Conservation (phyloP, 2,329 filamentous ascomycete species). For the Fusarium goolgardi region DNA sequence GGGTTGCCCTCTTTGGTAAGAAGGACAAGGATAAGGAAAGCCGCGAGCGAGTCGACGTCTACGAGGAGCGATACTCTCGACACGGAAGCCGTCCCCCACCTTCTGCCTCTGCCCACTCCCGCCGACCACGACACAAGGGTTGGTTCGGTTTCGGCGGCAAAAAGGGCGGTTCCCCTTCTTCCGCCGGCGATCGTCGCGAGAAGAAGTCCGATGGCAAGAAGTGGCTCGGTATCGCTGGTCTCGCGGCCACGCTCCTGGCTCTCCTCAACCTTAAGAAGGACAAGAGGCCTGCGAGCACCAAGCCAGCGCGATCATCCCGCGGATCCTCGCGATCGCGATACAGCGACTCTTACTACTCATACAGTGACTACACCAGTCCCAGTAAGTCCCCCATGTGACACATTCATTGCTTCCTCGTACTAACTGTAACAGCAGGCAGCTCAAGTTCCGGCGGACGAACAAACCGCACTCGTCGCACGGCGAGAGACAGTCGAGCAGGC, state of each 20-base stretch:
- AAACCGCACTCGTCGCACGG: conserved; percentile 50
- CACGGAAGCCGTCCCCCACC: conserved; percentile 55
- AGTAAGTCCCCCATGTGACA: conserved; percentile 58
- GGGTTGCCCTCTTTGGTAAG: conserved; percentile 72
- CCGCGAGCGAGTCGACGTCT: conserved; percentile 67
- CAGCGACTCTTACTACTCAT: conserved; percentile 66
- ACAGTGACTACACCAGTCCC: conserved; percentile 61
- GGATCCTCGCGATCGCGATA: conserved; percentile 61
- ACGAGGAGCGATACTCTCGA: conserved; percentile 71
- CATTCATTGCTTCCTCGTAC: conserved; percentile 2
- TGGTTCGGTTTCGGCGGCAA: conserved; percentile 64
- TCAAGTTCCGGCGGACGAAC: conserved; percentile 60
- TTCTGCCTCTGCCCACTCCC: conserved; percentile 54
- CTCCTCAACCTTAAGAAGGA: conserved; percentile 67
- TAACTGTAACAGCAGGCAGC: conserved; percentile 55
- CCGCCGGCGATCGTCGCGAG: conserved; percentile 55
- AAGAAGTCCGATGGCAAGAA: conserved; percentile 63
- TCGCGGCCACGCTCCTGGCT: conserved; percentile 62
- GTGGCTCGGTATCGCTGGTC: conserved; percentile 65
- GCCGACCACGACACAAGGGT: conserved; percentile 65
- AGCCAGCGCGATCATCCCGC: conserved; percentile 53
- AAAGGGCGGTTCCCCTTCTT: conserved; percentile 53
- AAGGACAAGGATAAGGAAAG: conserved; percentile 58
- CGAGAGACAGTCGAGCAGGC: conserved; percentile 43
- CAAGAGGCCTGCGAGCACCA: conserved; percentile 57